Percentiles rank a stretch among this genome's conserved stretches.
Conservation (phyloP, 2,329 filamentous ascomycete genomes). For the Penicillium psychrosexuale region DNA sequence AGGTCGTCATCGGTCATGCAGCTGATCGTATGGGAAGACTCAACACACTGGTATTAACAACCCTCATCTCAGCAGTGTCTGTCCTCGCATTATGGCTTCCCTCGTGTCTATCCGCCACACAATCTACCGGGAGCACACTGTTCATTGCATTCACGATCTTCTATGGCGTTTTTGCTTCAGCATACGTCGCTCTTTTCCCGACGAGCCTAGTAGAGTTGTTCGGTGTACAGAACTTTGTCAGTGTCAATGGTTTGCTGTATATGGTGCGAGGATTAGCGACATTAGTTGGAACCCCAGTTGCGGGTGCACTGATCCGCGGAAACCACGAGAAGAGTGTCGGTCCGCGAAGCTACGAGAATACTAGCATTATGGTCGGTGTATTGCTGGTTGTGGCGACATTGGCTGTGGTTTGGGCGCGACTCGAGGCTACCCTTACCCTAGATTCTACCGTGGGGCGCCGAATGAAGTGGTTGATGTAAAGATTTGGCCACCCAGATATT, state of each 20-base stretch:
- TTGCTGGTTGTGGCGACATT: constrained; percentile 23
- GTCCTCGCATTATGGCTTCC: constrained; percentile 29
- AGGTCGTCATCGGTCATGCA: constrained; percentile 38
- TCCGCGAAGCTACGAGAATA: constrained; percentile 23
- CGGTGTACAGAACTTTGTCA: constrained; percentile 39
- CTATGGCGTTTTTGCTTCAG: constrained; percentile 40
- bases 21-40: constrained; percentile 40
- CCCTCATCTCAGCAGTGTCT: constrained; percentile 27
- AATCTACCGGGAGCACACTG: constrained; percentile 17
- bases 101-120: constrained; percentile 12
- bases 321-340: constrained; percentile 3
- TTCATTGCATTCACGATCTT: constrained; percentile 33
- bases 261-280: constrained; percentile 40
- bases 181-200: constrained; percentile 42
- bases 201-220: constrained; percentile 41
- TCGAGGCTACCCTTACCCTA: constrained; percentile 21
- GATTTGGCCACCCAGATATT: too few relatives aligned
- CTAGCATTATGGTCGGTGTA: constrained; percentile 25
- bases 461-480: constrained; percentile 20
- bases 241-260: constrained; percentile 41
- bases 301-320: constrained; percentile 29
- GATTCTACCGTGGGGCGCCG: constrained; percentile 8
- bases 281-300: constrained; percentile 39
- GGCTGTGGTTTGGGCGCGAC: constrained; percentile 26
- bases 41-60: constrained; percentile 38